Evolutionary conservation across 129 eudicot species (phyloP).

Genomic region (Logfia minima): DNA sequence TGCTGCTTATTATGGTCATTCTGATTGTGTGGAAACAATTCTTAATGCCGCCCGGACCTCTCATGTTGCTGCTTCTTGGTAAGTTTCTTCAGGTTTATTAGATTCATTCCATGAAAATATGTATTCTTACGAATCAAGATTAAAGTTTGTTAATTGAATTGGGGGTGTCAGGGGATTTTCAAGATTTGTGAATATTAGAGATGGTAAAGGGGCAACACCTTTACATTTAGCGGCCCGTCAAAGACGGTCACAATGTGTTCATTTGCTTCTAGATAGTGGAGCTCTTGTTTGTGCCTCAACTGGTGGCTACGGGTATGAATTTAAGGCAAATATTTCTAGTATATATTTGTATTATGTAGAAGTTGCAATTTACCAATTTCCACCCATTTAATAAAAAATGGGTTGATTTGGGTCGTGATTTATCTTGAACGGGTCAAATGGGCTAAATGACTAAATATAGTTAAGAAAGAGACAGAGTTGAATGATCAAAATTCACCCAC

Average conservation of each 20-base stretch:
- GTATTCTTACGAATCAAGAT: background rate
- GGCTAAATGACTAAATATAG: background rate
- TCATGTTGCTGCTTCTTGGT: slow-evolving; percentile 91
- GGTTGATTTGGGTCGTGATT: background rate
- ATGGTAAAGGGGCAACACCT: slow-evolving; percentile 93
- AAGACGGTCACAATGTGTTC: slow-evolving; percentile 77
- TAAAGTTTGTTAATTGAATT: slow-evolving; percentile 7
- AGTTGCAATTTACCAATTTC: background rate
- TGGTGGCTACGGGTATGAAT: slow-evolving; percentile 64
- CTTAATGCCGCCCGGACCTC: slow-evolving; percentile 74
- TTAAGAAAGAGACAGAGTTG: background rate
- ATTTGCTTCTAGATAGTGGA: slow-evolving; percentile 68
- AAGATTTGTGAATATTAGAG: slow-evolving; percentile 92
- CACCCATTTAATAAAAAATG: background rate
- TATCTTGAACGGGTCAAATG: background rate
- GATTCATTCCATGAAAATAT: slow-evolving; percentile 7
- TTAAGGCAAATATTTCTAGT: background rate
- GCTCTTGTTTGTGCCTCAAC: slow-evolving; percentile 79
- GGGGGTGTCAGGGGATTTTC: slow-evolving; percentile 72
- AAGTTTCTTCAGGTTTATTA: slow-evolving; percentile 13
- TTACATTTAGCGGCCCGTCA: slow-evolving; percentile 97
- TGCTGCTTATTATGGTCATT: slow-evolving; percentile 93
- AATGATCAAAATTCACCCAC: background rate
- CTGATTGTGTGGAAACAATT: slow-evolving; percentile 76
- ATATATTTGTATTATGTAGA: background rate